Percentiles rank a stretch among this genome's conserved stretches.
phyloP scores from a whole-genome alignment of 345 rosid species.

The Aethionema arabicum region DNA sequence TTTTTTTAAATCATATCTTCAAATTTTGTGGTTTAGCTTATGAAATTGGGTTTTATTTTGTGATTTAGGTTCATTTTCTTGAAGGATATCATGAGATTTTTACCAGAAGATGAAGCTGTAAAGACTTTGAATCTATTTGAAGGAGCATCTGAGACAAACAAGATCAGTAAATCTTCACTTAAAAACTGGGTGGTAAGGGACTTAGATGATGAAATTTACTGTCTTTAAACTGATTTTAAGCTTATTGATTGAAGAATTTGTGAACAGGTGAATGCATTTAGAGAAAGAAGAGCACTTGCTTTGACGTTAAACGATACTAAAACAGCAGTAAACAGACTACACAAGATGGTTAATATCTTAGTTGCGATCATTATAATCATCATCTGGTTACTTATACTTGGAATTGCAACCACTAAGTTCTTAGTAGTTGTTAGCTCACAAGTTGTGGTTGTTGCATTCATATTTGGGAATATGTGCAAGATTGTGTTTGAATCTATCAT shows the following conservation, averaged over 20 bases:
- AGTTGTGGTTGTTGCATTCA: slow-evolving; percentile 64
- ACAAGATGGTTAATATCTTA: slow-evolving; percentile 67
- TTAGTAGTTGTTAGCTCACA: slow-evolving; percentile 63
- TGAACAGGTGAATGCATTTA: slow-evolving; percentile 59
- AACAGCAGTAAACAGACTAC: slow-evolving; percentile 75
- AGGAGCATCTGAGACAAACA: slow-evolving; percentile 55
- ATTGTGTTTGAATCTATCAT: slow-evolving; percentile 77
- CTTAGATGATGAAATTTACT: neutral
- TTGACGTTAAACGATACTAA: slow-evolving; percentile 73
- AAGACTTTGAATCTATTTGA: slow-evolving; percentile 69
- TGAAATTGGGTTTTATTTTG: neutral
- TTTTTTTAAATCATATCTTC: neutral
- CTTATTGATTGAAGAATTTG: neutral
- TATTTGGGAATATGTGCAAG: slow-evolving; percentile 84
- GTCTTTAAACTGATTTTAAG: neutral
- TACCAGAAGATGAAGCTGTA: slow-evolving; percentile 64
- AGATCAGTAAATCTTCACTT: slow-evolving; percentile 58
- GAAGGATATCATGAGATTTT: slow-evolving; percentile 71
- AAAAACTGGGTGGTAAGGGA: slow-evolving; percentile 81
- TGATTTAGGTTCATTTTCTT: slow-evolving; percentile 54
- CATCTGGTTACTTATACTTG: slow-evolving; percentile 60
- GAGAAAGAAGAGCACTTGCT: slow-evolving; percentile 70
- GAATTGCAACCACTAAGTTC: slow-evolving; percentile 58
- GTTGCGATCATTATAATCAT: slow-evolving; percentile 51
- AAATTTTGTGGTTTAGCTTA: neutral